Base-by-base conservation (phyloP, 2,329 filamentous ascomycete genomes). In the Talaromyces verruculosus region DNA sequence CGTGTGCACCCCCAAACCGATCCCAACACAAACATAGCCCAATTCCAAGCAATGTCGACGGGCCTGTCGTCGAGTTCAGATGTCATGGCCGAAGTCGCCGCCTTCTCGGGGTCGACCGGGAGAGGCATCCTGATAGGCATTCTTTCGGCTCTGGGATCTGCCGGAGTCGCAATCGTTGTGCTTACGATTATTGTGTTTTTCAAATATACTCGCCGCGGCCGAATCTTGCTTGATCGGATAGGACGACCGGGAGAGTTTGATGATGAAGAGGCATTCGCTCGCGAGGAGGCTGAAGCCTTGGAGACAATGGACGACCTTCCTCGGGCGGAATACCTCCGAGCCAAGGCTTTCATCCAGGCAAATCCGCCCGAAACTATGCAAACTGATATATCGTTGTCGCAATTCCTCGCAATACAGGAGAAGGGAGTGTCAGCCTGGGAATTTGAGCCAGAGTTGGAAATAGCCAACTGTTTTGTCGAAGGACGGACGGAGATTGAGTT, bases 371-470 rank as follows among this genome's bases (percentile, higher is more conserved):
- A 99, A 78, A 98, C 95, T 7, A 83, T 94, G 66, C 93, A 95
- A 74, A 98, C 95, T 71, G 95, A 99, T 76, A 99, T 99, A 70
- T 98, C 95, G 25, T 82, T 99, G 69, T 98, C 95, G 41, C 95
- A 99, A 77, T 98, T 97, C 77, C 86, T 99, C 67, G 95, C 95
- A 49, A 99, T 99, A 71, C 95, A 99, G 81, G 95, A 99, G 82
- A 99, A 99, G 79, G 95, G 95, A 61, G 94, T 99, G n/a, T 97
- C 95, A 5, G 95, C 95, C 6, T 99, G 95, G 95, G 95, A 99
- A 78, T 99, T 99, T 74, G 95, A 98, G 78, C 95, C 95, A n/a
- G 95, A 99, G 78, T 82, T 98, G 41, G 95, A 99, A 79, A 97
- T 98, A 71, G 95, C 95, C 71, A 98, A 98, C 79, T 99, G 95